Base-by-base conservation (phyloP, 768 basidiomycete genomes). In the Pleurotus tuoliensis region DNA sequence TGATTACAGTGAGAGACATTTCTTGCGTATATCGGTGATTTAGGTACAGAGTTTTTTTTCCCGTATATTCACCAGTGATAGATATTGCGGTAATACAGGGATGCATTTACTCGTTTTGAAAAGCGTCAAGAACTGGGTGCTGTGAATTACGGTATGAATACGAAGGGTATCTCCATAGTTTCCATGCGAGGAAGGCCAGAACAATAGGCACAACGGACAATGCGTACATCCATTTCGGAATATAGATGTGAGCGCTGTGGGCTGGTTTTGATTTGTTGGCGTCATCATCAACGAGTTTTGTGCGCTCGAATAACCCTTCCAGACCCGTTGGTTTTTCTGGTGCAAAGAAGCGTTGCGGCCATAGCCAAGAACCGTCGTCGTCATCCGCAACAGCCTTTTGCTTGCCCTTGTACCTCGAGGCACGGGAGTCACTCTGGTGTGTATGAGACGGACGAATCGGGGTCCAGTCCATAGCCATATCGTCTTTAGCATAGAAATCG, bases 291-390 rank as follows among this genome's bases (percentile, higher is more conserved):
- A 71, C 72, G 6, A 87, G 70, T 49, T 75, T 78, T 9, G 87
- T 83, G 59, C 73, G 75, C 56, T 84, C 83, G 59, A 91, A 86
- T 13, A 92, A 69, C 38, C 77, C 75, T 67, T 92, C 89, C 6
- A 92, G 75, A 12, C 89, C 89, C 0, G 89, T 92, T 0, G 88
- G 87, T 58, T 82, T 80, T 66, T 90, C 88, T 0, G 88, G 89
- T 13, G 87, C 80, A 61, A 90, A 92, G 65, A 90, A 92, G 12
- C 79, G 77, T 61, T 90, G 89, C 3, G 86, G 88, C 4, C 83
- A 81, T 49, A 92, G 63, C 82, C 80, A 85, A 22, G 72, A 67
- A 6, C 73, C 74, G 53, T 80, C 76, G 16, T 78, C 70, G 13
- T 70, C 63, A 5, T 20, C 47, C 15, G 24, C 59, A 59, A 27